These are phyloP conservation scores for Westerdykella aurantiaca DNA, from an alignment of 2,329 filamentous ascomycete genomes.

Conservation along the genomic window DNA sequence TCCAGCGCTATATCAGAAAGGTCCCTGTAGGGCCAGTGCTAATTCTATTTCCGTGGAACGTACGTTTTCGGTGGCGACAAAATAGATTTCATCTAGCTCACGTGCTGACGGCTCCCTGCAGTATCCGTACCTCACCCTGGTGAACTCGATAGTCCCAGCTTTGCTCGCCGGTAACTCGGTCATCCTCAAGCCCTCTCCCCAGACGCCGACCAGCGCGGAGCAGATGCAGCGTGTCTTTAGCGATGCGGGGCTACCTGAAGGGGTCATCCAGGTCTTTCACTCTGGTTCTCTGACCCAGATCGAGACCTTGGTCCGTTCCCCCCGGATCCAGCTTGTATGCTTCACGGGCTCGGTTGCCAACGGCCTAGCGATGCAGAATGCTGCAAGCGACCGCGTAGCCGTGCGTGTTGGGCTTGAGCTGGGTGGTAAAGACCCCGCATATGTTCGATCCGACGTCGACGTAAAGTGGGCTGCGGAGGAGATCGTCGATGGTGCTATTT, in stretches of 20 bases:
- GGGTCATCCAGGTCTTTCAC: conserved; percentile 90
- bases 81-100: conserved; percentile 3
- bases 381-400: conserved; percentile 70
- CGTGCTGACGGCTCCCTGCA: conserved; percentile 37
- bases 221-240: conserved; percentile 70
- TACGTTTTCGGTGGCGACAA: conserved; percentile 46
- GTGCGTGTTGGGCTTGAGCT: conserved; percentile 85
- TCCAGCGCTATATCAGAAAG: conserved; percentile 85
- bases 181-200: conserved; percentile 89
- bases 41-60: conserved; percentile 94
- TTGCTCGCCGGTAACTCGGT: conserved; percentile 84
- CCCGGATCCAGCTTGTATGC: conserved; percentile 73
- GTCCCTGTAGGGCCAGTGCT: conserved; percentile 81
- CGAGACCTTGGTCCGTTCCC: conserved; percentile 70
- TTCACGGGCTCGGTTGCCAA: conserved; percentile 92
- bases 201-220: conserved; percentile 89
- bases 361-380: conserved; percentile 77
- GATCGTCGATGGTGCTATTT: conserved; percentile 91
- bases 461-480: conserved; percentile 86
- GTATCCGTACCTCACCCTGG: conserved; percentile 91
- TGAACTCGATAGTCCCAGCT: conserved; percentile 91
- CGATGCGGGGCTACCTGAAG: conserved; percentile 72
- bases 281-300: conserved; percentile 72
- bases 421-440: conserved; percentile 91
- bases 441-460: conserved; percentile 80